A percentile compares a stretch with the other conserved stretches of the same genome.
Evolutionary conservation across 176 grass and related monocot species (phyloP).

Genomic region (Avena insularis): DNA sequence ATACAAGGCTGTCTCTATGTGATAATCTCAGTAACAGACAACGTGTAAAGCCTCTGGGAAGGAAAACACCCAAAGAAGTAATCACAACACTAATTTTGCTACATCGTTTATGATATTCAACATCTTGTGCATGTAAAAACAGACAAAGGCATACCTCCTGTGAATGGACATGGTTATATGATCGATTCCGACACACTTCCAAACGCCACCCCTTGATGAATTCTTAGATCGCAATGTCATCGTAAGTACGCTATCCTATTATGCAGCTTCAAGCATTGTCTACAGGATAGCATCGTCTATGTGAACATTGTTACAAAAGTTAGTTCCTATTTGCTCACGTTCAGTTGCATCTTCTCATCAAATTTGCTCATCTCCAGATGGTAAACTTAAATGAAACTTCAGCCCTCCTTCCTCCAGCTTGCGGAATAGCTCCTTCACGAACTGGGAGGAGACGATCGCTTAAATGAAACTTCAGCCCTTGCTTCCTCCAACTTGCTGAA

Average conservation of each 20-base stretch:
- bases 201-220: not conserved
- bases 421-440: constrained; percentile 80
- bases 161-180: not conserved
- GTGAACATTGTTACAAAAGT: not conserved
- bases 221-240: not conserved
- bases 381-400: constrained; percentile 72
- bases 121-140: not conserved
- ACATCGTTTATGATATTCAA: not conserved
- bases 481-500: constrained; percentile 75
- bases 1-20: not conserved
- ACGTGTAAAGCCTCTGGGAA: not conserved
- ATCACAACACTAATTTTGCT: not conserved
- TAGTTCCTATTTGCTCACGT: not conserved
- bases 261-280: constrained; percentile 1
- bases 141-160: not conserved
- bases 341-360: constrained; percentile 30
- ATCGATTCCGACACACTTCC: not conserved
- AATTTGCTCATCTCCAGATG: constrained; percentile 31
- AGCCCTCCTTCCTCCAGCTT: constrained; percentile 74
- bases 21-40: not conserved
- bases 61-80: not conserved
- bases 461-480: constrained; percentile 76
- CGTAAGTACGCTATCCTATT: not conserved
- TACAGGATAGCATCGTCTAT: not conserved
- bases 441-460: constrained; percentile 49